phyloP scores from a whole-genome alignment of 495 filamentous ascomycete genomes.

The Xylaria longipes region DNA sequence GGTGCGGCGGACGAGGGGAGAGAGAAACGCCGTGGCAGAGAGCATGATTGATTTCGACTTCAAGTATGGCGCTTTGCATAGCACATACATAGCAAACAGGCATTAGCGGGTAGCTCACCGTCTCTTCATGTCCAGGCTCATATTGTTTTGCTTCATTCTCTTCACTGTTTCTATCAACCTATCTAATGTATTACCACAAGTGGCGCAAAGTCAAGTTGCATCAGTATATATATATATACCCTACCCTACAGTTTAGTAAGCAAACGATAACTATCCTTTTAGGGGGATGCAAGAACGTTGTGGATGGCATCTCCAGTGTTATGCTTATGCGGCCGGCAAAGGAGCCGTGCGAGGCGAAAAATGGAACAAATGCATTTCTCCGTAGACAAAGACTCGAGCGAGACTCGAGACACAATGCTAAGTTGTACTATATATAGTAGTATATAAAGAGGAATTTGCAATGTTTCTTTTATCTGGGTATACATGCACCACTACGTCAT shows the following conservation, averaged over 20 bases:
- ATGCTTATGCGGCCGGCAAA: neutral
- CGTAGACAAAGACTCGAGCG: neutral
- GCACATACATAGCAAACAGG: conserved; percentile 17
- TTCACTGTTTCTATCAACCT: conserved; percentile 9
- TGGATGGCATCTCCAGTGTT: neutral
- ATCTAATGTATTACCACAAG: conserved; percentile 1
- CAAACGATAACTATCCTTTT: conserved; percentile 12
- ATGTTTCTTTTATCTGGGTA: neutral
- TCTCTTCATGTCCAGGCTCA: conserved; percentile 1
- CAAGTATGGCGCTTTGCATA: conserved; percentile 14
- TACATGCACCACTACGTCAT: neutral
- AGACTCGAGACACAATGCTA: neutral
- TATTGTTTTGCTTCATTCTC: neutral
- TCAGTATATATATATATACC: neutral
- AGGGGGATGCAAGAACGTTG: neutral
- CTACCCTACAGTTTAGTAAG: conserved; percentile 7
- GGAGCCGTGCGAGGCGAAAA: neutral
- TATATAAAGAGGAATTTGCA: neutral
- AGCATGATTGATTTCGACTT: conserved; percentile 14
- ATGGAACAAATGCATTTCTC: neutral
- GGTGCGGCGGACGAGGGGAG: neutral
- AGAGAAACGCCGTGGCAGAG: neutral
- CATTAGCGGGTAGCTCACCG: conserved; percentile 19
- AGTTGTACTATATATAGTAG: neutral
- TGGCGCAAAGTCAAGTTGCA: neutral